Evolutionary conservation across 2,329 filamentous ascomycete genomes (phyloP).

Genomic region (Arthrocladium fulminans): DNA sequence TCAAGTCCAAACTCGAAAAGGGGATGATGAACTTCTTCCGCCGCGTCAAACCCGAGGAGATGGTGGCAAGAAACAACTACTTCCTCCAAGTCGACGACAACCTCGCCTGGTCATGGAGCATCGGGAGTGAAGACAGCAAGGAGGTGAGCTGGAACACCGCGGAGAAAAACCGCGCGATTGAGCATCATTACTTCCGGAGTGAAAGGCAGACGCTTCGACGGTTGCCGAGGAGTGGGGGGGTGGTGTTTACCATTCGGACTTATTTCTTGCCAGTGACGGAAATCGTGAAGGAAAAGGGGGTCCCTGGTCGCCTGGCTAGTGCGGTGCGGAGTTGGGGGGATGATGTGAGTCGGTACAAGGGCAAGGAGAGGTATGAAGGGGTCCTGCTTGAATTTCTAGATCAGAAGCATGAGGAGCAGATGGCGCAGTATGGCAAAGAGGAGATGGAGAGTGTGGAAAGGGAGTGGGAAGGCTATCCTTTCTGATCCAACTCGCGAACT

Average conservation of each 20-base stretch:
- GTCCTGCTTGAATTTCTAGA: constrained; percentile 72
- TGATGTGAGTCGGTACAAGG: constrained; percentile 69
- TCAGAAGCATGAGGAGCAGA: constrained; percentile 61
- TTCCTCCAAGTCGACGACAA: constrained; percentile 78
- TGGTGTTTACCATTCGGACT: constrained; percentile 69
- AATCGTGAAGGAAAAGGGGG: constrained; percentile 61
- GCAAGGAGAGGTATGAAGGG: constrained; percentile 62
- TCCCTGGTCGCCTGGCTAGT: constrained; percentile 68
- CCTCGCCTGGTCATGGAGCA: constrained; percentile 66
- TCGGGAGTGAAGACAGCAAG: constrained; percentile 60
- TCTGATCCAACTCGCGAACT: background rate
- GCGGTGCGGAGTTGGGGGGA: constrained; percentile 74
- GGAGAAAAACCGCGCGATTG: constrained; percentile 61
- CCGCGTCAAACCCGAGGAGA: constrained; percentile 57
- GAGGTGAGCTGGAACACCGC: constrained; percentile 65
- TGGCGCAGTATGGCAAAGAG: constrained; percentile 32
- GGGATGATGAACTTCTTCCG: constrained; percentile 78
- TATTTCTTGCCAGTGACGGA: constrained; percentile 67
- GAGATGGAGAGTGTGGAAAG: constrained; percentile 18
- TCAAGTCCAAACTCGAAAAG: constrained; percentile 60
- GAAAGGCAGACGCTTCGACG: constrained; percentile 63
- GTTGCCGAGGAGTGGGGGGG: constrained; percentile 48
- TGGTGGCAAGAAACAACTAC: constrained; percentile 68
- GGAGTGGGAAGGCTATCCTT: constrained; percentile 15
- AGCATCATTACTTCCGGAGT: constrained; percentile 67